Evolutionary conservation across 2,329 filamentous ascomycete genomes (phyloP).

Genomic region (Mycocentrospora acerina): DNA sequence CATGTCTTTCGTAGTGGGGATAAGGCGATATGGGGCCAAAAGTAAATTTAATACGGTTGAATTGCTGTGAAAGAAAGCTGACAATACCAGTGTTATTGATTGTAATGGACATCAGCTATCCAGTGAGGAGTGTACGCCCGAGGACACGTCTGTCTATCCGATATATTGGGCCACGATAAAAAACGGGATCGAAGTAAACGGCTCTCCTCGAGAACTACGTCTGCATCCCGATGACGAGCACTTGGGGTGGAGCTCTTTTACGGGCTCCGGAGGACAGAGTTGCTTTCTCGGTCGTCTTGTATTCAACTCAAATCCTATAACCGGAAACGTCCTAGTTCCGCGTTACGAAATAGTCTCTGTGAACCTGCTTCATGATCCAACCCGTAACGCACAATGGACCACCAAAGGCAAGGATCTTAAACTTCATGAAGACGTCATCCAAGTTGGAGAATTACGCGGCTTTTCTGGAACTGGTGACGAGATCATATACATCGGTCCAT

Average conservation of each 20-base stretch:
- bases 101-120: conserved; percentile 36
- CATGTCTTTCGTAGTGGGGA: conserved; percentile 47
- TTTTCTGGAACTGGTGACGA: conserved; percentile 48
- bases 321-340: conserved; percentile 5
- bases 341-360: conserved; percentile 47
- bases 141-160: conserved; percentile 44
- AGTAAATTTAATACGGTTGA: no score
- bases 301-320: conserved; percentile 43
- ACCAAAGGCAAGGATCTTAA: conserved; percentile 28
- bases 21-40: conserved; percentile 35
- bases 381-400: not conserved
- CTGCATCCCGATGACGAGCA: conserved; percentile 51
- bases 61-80: no score
- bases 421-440: conserved; percentile 35
- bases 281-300: conserved; percentile 43
- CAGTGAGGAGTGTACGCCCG: conserved; percentile 42
- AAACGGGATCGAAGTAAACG: conserved; percentile 35
- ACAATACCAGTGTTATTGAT: conserved; percentile 41
- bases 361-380: conserved; percentile 28
- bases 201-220: conserved; percentile 46
- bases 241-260: conserved; percentile 47
- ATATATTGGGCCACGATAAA: conserved; percentile 47
- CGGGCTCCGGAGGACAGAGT: conserved; percentile 24
- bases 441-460: conserved; percentile 49
- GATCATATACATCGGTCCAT: conserved; percentile 46